Conservation (phyloP, 345 rosid genomes). For the Citrus glauca region DNA sequence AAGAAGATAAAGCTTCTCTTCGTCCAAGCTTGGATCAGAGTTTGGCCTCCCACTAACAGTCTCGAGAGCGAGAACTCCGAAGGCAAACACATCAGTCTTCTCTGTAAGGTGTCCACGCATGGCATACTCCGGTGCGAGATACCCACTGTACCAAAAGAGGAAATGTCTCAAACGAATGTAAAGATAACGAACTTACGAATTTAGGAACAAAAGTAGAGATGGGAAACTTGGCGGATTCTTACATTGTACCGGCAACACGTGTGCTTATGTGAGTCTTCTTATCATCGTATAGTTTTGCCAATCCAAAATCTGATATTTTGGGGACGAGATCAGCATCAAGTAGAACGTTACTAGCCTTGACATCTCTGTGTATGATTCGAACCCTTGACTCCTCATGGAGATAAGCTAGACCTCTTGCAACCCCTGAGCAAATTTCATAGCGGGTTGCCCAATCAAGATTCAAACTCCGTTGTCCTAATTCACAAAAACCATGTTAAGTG, state of each 20-base stretch:
- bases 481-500: slow-evolving; percentile 3
- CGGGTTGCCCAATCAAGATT: slow-evolving; percentile 40
- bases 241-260: slow-evolving; percentile 61
- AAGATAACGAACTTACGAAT: neutral
- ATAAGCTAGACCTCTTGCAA: slow-evolving; percentile 51
- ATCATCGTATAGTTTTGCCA: slow-evolving; percentile 61
- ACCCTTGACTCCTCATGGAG: slow-evolving; percentile 56
- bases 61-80: slow-evolving; percentile 7
- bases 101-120: slow-evolving; percentile 41
- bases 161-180: neutral
- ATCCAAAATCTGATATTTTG: slow-evolving; percentile 59
- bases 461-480: slow-evolving; percentile 34
- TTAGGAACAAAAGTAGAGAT: neutral
- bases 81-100: slow-evolving; percentile 35
- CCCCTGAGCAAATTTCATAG: slow-evolving; percentile 43
- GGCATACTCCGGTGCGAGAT: slow-evolving; percentile 40
- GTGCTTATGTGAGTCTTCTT: slow-evolving; percentile 56
- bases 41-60: slow-evolving; percentile 25
- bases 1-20: slow-evolving; percentile 16
- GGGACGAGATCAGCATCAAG: slow-evolving; percentile 46
- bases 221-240: slow-evolving; percentile 9
- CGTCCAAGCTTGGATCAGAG: slow-evolving; percentile 41
- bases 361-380: slow-evolving; percentile 55
- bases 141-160: neutral
- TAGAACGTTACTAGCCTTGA: slow-evolving; percentile 46